These are phyloP conservation scores for Achlya hypogyna DNA, from an alignment of 352 stramenopile species.

Conservation along the genomic window DNA sequence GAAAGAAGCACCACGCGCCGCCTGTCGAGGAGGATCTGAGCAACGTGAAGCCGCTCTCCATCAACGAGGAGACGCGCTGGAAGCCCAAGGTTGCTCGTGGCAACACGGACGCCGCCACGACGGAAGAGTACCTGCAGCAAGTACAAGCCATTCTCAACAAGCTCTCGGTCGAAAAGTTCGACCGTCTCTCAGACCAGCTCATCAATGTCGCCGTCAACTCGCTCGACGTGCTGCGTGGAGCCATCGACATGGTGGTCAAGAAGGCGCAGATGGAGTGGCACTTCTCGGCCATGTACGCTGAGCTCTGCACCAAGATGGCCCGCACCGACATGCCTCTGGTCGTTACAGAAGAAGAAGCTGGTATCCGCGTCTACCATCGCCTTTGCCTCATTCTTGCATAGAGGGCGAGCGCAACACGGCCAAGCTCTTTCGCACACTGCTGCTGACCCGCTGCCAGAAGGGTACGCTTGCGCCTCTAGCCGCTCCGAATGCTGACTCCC, in stretches of 20 bases:
- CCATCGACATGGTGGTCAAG: conserved; percentile 90
- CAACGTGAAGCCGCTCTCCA: conserved; percentile 54
- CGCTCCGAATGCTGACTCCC: neutral
- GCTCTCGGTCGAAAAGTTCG: conserved; percentile 95
- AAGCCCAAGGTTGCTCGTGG: conserved; percentile 64
- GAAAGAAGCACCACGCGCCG: conserved; percentile 27
- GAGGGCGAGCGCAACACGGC: conserved; percentile 11
- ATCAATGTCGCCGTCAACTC: conserved; percentile 84
- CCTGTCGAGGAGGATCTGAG: conserved; percentile 47
- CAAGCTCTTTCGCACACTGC: conserved; percentile 92
- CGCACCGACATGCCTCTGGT: conserved; percentile 76
- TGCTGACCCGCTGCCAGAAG: conserved; percentile 89
- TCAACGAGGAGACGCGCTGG: conserved; percentile 79
- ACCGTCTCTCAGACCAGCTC: conserved; percentile 89
- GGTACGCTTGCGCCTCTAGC: neutral
- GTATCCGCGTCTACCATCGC: conserved; percentile 14
- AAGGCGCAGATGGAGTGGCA: conserved; percentile 96
- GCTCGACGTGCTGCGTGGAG: conserved; percentile 70
- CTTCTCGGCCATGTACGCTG: conserved; percentile 94
- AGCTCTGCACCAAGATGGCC: conserved; percentile 88
- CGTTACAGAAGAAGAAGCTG: conserved; percentile 54
- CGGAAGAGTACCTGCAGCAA: conserved; percentile 77
- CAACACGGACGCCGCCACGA: conserved; percentile 31
- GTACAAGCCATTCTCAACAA: conserved; percentile 94
- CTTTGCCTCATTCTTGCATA: neutral